Conservation (phyloP, 2,329 filamentous ascomycete species). For the Graphilbum sp. region DNA sequence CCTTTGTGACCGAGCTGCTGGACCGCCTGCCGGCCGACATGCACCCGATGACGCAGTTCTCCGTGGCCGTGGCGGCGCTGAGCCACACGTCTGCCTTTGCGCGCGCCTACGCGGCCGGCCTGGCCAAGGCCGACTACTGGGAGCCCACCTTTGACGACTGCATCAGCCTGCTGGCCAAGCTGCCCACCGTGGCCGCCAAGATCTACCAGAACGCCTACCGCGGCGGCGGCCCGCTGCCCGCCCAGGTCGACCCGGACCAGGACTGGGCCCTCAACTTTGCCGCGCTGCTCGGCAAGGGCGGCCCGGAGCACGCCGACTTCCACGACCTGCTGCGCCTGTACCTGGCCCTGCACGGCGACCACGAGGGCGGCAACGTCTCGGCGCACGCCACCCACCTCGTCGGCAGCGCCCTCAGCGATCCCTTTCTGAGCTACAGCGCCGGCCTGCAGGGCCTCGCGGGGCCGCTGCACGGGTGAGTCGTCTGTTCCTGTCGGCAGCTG, state of each 20-base stretch:
- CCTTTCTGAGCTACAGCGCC: conserved; percentile 90
- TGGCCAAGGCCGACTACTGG: conserved; percentile 97
- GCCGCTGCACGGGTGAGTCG: conserved; percentile 62
- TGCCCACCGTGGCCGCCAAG: conserved; percentile 90
- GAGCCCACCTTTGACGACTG: conserved; percentile 93
- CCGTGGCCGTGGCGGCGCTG: conserved; percentile 86
- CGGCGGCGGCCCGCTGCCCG: conserved; percentile 56
- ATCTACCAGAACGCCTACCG: conserved; percentile 89
- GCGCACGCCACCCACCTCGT: conserved; percentile 92
- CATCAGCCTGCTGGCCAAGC: conserved; percentile 86
- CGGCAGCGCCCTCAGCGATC: conserved; percentile 83
- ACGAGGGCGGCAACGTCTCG: conserved; percentile 95
- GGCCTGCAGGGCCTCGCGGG: conserved; percentile 90
- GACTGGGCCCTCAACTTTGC: conserved; percentile 99
- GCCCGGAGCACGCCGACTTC: conserved; percentile 79
- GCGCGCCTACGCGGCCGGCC: conserved; percentile 75
- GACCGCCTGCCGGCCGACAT: conserved; percentile 78
- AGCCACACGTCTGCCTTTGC: conserved; percentile 92
- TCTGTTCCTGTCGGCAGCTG: too few species aligned
- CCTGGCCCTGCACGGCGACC: conserved; percentile 90
- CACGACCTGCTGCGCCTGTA: conserved; percentile 90
- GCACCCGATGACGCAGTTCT: conserved; percentile 97
- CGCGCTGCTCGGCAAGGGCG: conserved; percentile 81
- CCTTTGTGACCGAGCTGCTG: conserved; percentile 74
- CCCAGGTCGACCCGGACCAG: conserved; percentile 63